Evolutionary conservation across 306 rosid genomes (phyloP).

Genomic region (Nissolia schottii): DNA sequence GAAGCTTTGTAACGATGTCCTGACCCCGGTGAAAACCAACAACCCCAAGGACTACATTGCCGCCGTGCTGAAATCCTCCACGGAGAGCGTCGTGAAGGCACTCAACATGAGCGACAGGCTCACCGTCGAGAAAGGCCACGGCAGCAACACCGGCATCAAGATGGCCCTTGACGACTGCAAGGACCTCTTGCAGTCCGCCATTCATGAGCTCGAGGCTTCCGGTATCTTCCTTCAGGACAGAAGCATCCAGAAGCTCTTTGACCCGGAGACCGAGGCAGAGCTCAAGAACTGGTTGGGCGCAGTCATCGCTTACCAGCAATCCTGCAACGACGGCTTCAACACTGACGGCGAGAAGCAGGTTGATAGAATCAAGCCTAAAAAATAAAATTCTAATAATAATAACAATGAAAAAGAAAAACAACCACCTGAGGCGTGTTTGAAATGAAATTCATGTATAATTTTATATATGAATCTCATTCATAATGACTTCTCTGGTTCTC

Average conservation of each 20-base stretch:
- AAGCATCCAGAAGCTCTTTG: conserved; percentile 3
- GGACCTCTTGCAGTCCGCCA: conserved; percentile 42
- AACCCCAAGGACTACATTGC: conserved; percentile 41
- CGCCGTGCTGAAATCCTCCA: conserved; percentile 35
- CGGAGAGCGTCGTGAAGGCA: conserved; percentile 36
- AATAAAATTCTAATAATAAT: too few relatives aligned
- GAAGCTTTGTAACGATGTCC: conserved; percentile 40
- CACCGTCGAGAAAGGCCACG: not conserved
- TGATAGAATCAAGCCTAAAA: too few relatives aligned
- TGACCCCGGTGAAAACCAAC: conserved; percentile 5
- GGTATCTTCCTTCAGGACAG: conserved; percentile 13
- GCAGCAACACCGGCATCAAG: conserved; percentile 5
- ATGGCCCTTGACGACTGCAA: conserved; percentile 62
- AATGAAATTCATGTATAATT: too few relatives aligned
- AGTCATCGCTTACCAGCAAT: conserved; percentile 43
- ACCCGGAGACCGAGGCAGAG: too few relatives aligned
- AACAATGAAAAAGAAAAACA: too few relatives aligned
- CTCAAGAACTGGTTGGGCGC: conserved; percentile 64
- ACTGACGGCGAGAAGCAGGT: not conserved
- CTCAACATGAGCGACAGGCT: conserved; percentile 47
- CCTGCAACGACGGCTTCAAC: conserved; percentile 35
- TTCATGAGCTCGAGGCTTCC: conserved; percentile 33
- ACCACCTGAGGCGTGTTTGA: too few relatives aligned
- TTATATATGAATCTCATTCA: too few relatives aligned
- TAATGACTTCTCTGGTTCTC: too few relatives aligned